These are phyloP conservation scores for Wickerhamomyces ciferrii DNA, from an alignment of 805 yeast genomes.

Conservation along the genomic window DNA sequence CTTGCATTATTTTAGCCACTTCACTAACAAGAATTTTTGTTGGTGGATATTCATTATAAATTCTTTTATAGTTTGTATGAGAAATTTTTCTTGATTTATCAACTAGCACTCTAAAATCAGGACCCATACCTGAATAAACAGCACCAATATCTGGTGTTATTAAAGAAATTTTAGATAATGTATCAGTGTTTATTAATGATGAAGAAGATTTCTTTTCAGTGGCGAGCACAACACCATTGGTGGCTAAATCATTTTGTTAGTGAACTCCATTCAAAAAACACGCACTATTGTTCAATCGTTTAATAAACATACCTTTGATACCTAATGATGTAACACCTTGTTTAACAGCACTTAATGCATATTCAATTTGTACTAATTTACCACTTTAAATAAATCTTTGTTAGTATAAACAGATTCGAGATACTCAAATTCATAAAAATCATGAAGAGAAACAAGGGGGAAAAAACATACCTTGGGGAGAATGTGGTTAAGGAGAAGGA, in stretches of 20 bases:
- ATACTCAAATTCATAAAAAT: too few relatives aligned
- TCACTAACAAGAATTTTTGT: slow-evolving; percentile 91
- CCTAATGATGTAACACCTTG: slow-evolving; percentile 98
- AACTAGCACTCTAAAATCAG: slow-evolving; percentile 91
- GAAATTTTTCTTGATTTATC: slow-evolving; percentile 93
- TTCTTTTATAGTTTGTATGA: slow-evolving; percentile 86
- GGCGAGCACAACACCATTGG: slow-evolving; percentile 94
- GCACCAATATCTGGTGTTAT: slow-evolving; percentile 96
- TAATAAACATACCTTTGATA: slow-evolving; percentile 41
- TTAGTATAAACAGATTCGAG: too few relatives aligned
- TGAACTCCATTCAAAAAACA: background rate
- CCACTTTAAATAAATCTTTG: slow-evolving; percentile 49
- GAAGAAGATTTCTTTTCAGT: slow-evolving; percentile 91
- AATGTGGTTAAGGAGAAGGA: slow-evolving; percentile 96
- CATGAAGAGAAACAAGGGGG: too few relatives aligned
- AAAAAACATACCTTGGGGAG: slow-evolving; percentile 69
- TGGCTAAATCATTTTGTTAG: slow-evolving; percentile 37
- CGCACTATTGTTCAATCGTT: background rate
- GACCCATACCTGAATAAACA: slow-evolving; percentile 98
- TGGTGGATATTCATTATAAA: slow-evolving; percentile 96
- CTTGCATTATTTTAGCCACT: slow-evolving; percentile 95
- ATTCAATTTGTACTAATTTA: slow-evolving; percentile 94
- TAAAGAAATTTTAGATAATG: slow-evolving; percentile 70
- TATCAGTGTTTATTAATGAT: slow-evolving; percentile 66
- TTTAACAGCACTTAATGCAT: slow-evolving; percentile 94